Percentiles rank a stretch among this genome's conserved stretches.
These are phyloP conservation scores for Sporothrix mexicana DNA, from an alignment of 2,329 filamentous ascomycete species.

Conservation along the genomic window DNA sequence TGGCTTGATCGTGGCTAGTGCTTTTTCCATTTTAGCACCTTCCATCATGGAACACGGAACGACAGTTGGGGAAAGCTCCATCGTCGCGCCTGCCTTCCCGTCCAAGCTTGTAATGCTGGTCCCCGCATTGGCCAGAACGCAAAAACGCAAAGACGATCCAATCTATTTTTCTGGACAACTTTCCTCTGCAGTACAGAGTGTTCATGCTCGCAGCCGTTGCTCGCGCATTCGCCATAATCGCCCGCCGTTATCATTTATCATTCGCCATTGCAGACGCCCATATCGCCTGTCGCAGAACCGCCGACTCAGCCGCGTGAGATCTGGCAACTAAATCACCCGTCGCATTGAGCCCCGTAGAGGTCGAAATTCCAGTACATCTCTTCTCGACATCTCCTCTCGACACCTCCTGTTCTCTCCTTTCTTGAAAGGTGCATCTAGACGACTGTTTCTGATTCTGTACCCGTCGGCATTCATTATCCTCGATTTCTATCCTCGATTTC, in stretches of 20 bases:
- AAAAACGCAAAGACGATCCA: slow-evolving; percentile 10
- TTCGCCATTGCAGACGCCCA: background rate
- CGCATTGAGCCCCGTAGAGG: background rate
- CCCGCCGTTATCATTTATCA: background rate
- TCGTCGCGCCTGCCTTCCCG: background rate
- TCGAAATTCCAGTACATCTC: background rate
- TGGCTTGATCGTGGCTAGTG: slow-evolving; percentile 28
- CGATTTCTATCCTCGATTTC: background rate
- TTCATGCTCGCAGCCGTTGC: slow-evolving; percentile 9
- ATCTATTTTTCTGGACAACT: slow-evolving; percentile 31
- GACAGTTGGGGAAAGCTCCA: slow-evolving; percentile 27
- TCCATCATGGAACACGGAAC: slow-evolving; percentile 1
- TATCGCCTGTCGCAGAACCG: background rate
- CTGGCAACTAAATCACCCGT: slow-evolving; percentile 19
- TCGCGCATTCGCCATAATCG: too few relatives aligned
- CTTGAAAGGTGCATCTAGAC: background rate
- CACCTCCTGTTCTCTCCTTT: background rate
- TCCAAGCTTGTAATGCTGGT: slow-evolving; percentile 26
- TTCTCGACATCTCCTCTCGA: background rate
- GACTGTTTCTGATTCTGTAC: background rate
- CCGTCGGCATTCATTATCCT: background rate
- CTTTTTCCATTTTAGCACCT: background rate
- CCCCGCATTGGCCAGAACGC: slow-evolving; percentile 28
- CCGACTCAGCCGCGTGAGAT: slow-evolving; percentile 7
- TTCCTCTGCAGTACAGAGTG: background rate